Evolutionary conservation across 768 basidiomycete species (phyloP), one percentile per base, ranked within the genome.

Genomic region (Multifurca ochricompacta): DNA sequence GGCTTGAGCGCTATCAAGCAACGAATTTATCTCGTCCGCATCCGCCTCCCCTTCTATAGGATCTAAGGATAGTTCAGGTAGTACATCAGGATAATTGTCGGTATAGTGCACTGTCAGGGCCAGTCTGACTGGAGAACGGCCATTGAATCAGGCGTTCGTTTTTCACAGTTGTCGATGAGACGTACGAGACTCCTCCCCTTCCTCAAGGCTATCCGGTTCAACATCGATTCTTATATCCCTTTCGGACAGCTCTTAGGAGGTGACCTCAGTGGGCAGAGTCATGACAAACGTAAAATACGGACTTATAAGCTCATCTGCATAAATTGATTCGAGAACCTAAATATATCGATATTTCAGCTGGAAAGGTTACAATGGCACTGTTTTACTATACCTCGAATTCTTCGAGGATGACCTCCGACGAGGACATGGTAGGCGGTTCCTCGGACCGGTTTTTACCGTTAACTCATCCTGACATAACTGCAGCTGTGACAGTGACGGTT

Each of bases 251-350:
- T 87, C 95, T 97, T 87, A 63, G 55, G 63, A 70, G 65, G 70
- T 27, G 69, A 70, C 67, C 72, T 82, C 71, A 83, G 79, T 53
- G 58, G 65, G 64, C 61, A 47, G 59, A 60, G 62, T 60, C 62
- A 63, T 61, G 66, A 59, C 56, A 48, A 42, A 50, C 18, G 47
- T 36, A 45, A 52, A 31, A 43, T 56, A 87, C 92, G 66, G 73
- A 96, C 94, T 87, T 65, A 85, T 79, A 54, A 96, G 74, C 69
- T 98, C 95, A 60, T 90, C 85, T 4, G 95, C 91, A 69, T 95
- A 98, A 68, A 98, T 98, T 3, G 91, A 85, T 72, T 95, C 92
- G 62, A 97, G 78, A 25, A 96, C 92, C 87, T 95, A 64, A 6
- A 30, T 25, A 31, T 47, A 31, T n/a, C n/a, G n/a, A n/a, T n/a